Evolutionary conservation across 1,139 yeast genomes (phyloP), one percentile per base, ranked within the genome.

Genomic region (Meyerozyma athensensis): DNA sequence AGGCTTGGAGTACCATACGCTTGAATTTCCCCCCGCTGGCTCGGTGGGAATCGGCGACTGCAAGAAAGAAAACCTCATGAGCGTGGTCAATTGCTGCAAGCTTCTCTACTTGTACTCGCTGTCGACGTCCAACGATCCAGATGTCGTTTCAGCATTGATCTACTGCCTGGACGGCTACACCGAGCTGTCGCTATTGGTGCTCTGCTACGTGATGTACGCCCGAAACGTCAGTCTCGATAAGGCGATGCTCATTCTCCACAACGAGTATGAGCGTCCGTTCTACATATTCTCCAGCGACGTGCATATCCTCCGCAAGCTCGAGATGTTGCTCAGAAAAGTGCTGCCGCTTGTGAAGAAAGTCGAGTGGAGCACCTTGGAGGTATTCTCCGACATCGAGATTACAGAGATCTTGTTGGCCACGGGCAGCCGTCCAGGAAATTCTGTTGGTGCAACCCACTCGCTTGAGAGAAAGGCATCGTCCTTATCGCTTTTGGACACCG

Each of bases 131-230:
- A 35, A 43, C 8, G 52, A 53, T 12, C 42, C 52, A 1, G 51
- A 49, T 26, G 54, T 61, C 34, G 52, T 65, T n/a, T 48, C 73
- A 4, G 54, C 72, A 2, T 58, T 90, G 43, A 66, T 89, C 12
- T 83, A 81, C 54, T 89, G 96, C 54, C 77, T 86, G 4, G 97
- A 90, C 61, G 97, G 97, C 0, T 90, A 89, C 58, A 87, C 97
- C 0, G 97, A 90, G 54, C 84, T 90, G 43, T 81, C 96, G 4
- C 68, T 90, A 20, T 61, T 90, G 35, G 76, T 80, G 0, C 63
- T 87, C 33, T 77, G 89, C 43, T 89, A 77, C 53, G 49, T 85
- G 40, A 82, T 90, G 44, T 90, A 83, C 57, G 60, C 83, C 3
- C 68, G 78, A 32, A 77, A 83, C 37, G 53, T 75, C 23, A 61